phyloP scores from a whole-genome alignment of 441 rosid species.

The Croton laevigatus region DNA sequence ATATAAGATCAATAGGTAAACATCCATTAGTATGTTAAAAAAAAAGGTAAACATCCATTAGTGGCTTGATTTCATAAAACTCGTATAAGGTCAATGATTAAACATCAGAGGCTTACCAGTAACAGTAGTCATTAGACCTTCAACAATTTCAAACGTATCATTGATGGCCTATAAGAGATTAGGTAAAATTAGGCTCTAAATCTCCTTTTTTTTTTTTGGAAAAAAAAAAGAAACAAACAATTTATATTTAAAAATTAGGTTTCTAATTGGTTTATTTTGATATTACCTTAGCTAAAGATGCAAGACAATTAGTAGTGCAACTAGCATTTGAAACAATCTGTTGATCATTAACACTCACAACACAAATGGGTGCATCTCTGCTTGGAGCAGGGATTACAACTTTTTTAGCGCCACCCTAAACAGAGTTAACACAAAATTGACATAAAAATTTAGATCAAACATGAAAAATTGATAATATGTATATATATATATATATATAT shows the following conservation, averaged over 20 bases:
- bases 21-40: too few species aligned
- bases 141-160: slow-evolving; percentile 75
- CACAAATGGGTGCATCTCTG: slow-evolving; percentile 90
- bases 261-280: background rate
- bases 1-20: too few species aligned
- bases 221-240: background rate
- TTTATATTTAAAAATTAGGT: too few species aligned
- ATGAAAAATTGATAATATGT: background rate
- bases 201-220: too few species aligned
- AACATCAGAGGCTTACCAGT: slow-evolving; percentile 39
- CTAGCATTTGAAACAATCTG: slow-evolving; percentile 76
- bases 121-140: slow-evolving; percentile 86
- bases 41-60: too few species aligned
- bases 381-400: slow-evolving; percentile 71
- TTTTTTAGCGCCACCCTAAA: slow-evolving; percentile 86
- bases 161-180: slow-evolving; percentile 45
- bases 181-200: too few species aligned
- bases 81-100: background rate
- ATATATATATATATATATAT: too few species aligned
- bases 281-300: slow-evolving; percentile 68
- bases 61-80: background rate
- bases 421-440: background rate
- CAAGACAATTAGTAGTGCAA: slow-evolving; percentile 77
- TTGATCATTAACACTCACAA: slow-evolving; percentile 79
- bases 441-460: background rate